phyloP scores from a whole-genome alignment of 208 protist genomes.

The Acanthamoeba sp. region DNA sequence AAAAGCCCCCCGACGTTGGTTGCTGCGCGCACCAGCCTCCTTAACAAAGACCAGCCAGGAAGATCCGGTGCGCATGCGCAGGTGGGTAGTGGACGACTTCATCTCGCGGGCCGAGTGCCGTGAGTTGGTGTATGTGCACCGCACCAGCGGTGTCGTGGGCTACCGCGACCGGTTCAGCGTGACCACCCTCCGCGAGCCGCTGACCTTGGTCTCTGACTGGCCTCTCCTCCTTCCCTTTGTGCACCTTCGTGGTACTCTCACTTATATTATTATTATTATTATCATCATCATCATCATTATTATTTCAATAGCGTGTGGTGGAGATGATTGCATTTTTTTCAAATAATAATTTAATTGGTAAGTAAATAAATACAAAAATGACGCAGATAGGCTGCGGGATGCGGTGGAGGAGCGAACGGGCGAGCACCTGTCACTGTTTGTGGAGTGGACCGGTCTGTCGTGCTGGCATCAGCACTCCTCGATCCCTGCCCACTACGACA shows the following conservation, averaged over 20 bases:
- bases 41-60: too few species aligned
- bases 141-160: slow-evolving; percentile 15
- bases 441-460: slow-evolving; percentile 61
- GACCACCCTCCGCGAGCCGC: slow-evolving; percentile 47
- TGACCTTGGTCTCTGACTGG: background rate
- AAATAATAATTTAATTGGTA: slow-evolving; percentile 7
- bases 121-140: background rate
- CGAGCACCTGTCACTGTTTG: slow-evolving; percentile 10
- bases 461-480: slow-evolving; percentile 55
- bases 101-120: background rate
- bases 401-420: slow-evolving; percentile 10
- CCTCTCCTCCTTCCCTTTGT: background rate
- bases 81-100: slow-evolving; percentile 11
- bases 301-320: too few species aligned
- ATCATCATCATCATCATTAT: background rate
- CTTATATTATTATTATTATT: background rate
- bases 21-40: too few species aligned
- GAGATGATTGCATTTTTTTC: background rate
- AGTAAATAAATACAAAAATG: background rate
- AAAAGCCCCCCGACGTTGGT: too few species aligned
- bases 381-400: background rate
- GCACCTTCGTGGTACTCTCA: background rate
- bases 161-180: slow-evolving; percentile 67
- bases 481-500: slow-evolving; percentile 53
- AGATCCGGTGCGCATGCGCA: background rate